Percentiles rank a stretch among this genome's conserved stretches.
Conservation (phyloP, 306 rosid species). For the Begonia fuchsioides region DNA sequence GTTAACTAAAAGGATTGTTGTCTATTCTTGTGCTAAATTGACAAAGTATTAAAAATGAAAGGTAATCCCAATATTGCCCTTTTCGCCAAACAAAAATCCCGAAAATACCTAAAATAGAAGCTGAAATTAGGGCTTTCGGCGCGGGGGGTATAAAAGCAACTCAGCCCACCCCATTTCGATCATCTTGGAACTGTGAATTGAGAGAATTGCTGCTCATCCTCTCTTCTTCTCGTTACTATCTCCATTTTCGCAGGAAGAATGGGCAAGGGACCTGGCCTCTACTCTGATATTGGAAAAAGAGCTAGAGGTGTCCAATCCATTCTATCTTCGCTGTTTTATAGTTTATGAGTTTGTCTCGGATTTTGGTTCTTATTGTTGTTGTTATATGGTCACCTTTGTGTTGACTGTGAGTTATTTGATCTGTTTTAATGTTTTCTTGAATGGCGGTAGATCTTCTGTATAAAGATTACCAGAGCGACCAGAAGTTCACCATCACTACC, state of each 20-base stretch:
- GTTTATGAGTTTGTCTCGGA: neutral
- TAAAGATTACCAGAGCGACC: conserved; percentile 86
- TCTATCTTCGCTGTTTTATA: neutral
- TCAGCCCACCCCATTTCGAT: conserved; percentile 2
- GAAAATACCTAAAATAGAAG: neutral
- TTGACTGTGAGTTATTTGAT: neutral
- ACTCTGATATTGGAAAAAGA: conserved; percentile 78
- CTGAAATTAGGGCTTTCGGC: conserved; percentile 26
- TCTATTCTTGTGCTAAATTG: no score
- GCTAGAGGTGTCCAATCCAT: conserved; percentile 45
- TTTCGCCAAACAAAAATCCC: neutral
- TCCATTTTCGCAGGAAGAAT: conserved; percentile 22
- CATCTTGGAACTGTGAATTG: conserved; percentile 3
- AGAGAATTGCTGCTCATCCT: neutral
- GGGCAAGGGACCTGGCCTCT: conserved; percentile 92
- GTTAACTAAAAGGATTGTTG: no score
- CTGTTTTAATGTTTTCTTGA: neutral
- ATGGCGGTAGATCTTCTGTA: conserved; percentile 52
- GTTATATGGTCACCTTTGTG: neutral
- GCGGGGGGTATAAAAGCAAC: conserved; percentile 5
- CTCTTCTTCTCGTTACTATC: conserved; percentile 6
- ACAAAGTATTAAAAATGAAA: neutral
- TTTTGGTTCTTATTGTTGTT: neutral
- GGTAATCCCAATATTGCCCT: neutral
- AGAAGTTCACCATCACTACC: conserved; percentile 79